A percentile compares a stretch with the other conserved stretches of the same genome.
phyloP scores from a whole-genome alignment of 2,329 filamentous ascomycete species.

The Pestalotiopsis sp. region DNA sequence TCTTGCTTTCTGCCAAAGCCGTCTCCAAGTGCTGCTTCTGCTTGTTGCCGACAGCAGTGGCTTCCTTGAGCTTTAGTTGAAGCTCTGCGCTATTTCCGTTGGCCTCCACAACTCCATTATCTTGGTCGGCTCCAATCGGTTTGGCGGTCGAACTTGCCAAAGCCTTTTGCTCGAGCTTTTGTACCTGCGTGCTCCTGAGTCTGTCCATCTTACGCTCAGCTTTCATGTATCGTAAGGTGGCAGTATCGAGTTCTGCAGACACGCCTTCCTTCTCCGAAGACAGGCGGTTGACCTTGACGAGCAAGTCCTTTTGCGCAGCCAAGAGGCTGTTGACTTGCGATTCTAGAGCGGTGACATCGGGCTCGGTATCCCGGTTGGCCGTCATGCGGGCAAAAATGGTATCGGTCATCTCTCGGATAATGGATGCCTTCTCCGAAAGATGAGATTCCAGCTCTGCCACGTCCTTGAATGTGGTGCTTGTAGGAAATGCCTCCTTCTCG shows the following conservation, averaged over 20 bases:
- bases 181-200: slow-evolving; percentile 82
- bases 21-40: slow-evolving; percentile 87
- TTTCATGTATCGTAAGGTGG: slow-evolving; percentile 88
- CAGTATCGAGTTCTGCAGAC: slow-evolving; percentile 82
- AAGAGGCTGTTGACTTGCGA: slow-evolving; percentile 72
- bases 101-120: slow-evolving; percentile 58
- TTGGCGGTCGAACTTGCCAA: slow-evolving; percentile 63
- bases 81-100: slow-evolving; percentile 64
- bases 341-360: slow-evolving; percentile 73
- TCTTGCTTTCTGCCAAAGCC: slow-evolving; percentile 74
- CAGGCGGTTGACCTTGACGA: slow-evolving; percentile 74
- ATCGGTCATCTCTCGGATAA: slow-evolving; percentile 74
- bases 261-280: slow-evolving; percentile 80
- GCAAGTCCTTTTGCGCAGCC: slow-evolving; percentile 78
- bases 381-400: slow-evolving; percentile 63
- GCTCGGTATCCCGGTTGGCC: slow-evolving; percentile 52
- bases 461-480: slow-evolving; percentile 62
- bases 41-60: slow-evolving; percentile 72
- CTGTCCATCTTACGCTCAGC: slow-evolving; percentile 94
- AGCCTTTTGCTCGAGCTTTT: slow-evolving; percentile 89
- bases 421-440: slow-evolving; percentile 71
- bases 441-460: slow-evolving; percentile 77
- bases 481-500: slow-evolving; percentile 52
- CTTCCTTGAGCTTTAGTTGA: slow-evolving; percentile 75
- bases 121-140: slow-evolving; percentile 43